Evolutionary conservation across 2,329 filamentous ascomycete genomes (phyloP).

Genomic region (Penicillium sp.): DNA sequence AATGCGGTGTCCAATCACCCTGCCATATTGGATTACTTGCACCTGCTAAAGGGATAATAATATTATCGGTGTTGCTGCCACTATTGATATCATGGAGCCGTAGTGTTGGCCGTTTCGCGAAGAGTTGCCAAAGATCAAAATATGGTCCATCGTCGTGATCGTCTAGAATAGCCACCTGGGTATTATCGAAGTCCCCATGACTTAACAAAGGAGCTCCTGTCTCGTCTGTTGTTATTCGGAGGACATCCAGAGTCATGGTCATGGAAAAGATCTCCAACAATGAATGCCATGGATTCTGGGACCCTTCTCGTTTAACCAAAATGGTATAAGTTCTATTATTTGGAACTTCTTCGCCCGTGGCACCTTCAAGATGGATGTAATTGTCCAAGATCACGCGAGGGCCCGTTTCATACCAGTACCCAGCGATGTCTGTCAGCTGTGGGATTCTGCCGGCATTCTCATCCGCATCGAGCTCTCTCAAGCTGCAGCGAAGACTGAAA

Average conservation of each 20-base stretch:
- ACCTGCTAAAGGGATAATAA: constrained; percentile 41
- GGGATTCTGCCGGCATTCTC: constrained; percentile 11
- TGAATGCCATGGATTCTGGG: constrained; percentile 32
- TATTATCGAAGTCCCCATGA: constrained; percentile 16
- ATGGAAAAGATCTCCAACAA: constrained; percentile 35
- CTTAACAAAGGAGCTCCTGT: constrained; percentile 19
- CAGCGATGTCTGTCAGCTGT: constrained; percentile 16
- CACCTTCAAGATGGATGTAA: constrained; percentile 15
- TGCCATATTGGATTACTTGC: constrained; percentile 43
- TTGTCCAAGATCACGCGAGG: constrained; percentile 22
- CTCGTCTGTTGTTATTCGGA: constrained; percentile 24
- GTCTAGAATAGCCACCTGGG: constrained; percentile 37
- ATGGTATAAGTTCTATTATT: constrained; percentile 19
- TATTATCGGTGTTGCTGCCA: constrained; percentile 20
- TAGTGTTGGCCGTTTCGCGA: constrained; percentile 28
- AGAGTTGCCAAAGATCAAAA: constrained; percentile 37
- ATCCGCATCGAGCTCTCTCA: constrained; percentile 8
- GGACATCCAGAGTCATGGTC: constrained; percentile 30
- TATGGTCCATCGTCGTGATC: constrained; percentile 31
- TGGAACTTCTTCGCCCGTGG: background rate
- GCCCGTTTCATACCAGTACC: constrained; percentile 32
- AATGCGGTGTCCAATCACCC: constrained; percentile 33
- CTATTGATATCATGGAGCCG: constrained; percentile 24
- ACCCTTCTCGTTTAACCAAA: constrained; percentile 34
- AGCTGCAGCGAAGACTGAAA: constrained; percentile 21